Base-by-base conservation (phyloP, 2,329 filamentous ascomycete species). In the Arthrobotrys pseudoclavata region DNA sequence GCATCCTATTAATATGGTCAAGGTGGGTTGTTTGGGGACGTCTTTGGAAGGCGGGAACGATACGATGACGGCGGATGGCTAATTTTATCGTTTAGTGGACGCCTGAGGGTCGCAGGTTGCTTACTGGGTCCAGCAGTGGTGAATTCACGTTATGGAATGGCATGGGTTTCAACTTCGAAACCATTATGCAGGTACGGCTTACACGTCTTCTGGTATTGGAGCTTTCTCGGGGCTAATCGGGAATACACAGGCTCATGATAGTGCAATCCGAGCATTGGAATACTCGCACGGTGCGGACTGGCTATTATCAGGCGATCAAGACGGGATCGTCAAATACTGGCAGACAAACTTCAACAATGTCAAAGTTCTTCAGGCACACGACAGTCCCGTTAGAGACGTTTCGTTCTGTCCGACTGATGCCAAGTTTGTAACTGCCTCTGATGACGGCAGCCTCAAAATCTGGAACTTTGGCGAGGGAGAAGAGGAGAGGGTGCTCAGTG, bases 91-190 rank as follows among this genome's bases (percentile, higher is more conserved):
- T 61, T 72, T 89, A 93, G 83, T 99, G 96, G 96, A 99, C 96
- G 15, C 96, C 96, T 5, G 96, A 99, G 84, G 96, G 96, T 29
- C 91, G 96, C 78, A 88, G 96, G 80, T 86, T 99, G 70, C 87
- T 99, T 83, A 98, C 96, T 0, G 96, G 94, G 22, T 97, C 94
- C 0, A 97, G 94, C 80, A 98, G 95, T 83, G 96, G 96, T 82
- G 96, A 99, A 83, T 99, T 99, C 82, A 99, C 96, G 45, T 85
- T 99, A 2, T 99, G 96, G 96, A 99, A 99, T 83, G 96, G 96
- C 79, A 98, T 95, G 50, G 95, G 94, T 24, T 99, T 99, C 88
- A 98, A 99, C 84, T 99, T 99, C 82, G 96, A 99, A 85, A 98
- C 96, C 2, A 97, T 99, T 29, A 97, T 97, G 92, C 94, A 97